Evolutionary conservation across 805 yeast genomes (phyloP).

Genomic region (Nakazawaea sp.): DNA sequence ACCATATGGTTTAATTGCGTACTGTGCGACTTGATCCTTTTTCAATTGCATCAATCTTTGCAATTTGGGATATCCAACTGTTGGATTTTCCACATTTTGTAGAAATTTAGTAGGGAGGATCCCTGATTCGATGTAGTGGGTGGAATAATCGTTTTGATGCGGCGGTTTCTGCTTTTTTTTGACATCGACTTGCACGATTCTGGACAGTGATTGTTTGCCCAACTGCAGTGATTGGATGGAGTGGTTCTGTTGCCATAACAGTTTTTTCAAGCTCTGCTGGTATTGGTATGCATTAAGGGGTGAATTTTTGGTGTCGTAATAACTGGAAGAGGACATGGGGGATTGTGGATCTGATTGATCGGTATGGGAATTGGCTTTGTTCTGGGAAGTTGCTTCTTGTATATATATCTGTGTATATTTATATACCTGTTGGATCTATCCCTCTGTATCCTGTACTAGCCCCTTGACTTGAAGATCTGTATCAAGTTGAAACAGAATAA

Average conservation of each 20-base stretch:
- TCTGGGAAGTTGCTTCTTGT: too few species aligned
- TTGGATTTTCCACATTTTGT: slow-evolving; percentile 57
- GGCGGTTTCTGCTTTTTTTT: neutral
- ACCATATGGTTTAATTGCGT: slow-evolving; percentile 63
- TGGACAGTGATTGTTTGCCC: too few species aligned
- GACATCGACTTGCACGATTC: too few species aligned
- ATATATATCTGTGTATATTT: too few species aligned
- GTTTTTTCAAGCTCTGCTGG: neutral
- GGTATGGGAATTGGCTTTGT: too few species aligned
- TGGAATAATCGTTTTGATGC: slow-evolving; percentile 67
- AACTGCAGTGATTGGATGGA: too few species aligned
- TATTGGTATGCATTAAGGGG: neutral
- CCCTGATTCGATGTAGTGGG: slow-evolving; percentile 59
- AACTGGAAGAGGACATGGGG: neutral
- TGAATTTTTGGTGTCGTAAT: too few species aligned
- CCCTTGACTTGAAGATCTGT: too few species aligned
- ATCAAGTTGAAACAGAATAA: too few species aligned
- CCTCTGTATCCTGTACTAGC: too few species aligned
- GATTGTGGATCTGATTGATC: too few species aligned
- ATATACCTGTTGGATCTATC: too few species aligned
- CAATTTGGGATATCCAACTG: slow-evolving; percentile 83
- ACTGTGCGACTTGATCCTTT: slow-evolving; percentile 42
- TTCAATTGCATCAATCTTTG: slow-evolving; percentile 64
- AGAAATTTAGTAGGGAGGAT: slow-evolving; percentile 57
- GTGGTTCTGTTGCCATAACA: slow-evolving; percentile 7